These are phyloP conservation scores for Pythium vanterpoolii DNA, from an alignment of 352 stramenopile genomes.

Conservation along the genomic window DNA sequence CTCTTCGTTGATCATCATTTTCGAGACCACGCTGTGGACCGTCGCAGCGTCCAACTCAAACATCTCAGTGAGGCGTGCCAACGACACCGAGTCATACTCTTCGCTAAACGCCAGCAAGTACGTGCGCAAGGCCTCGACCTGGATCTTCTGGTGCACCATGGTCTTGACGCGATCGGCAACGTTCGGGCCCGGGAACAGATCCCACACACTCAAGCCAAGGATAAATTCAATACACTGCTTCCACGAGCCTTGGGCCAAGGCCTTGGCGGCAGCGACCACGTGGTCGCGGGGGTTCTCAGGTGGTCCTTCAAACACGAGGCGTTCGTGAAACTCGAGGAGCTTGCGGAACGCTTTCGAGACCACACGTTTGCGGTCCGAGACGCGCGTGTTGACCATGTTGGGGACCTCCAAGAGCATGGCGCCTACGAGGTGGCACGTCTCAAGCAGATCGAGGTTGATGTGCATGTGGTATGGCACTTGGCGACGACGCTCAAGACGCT, in stretches of 20 bases:
- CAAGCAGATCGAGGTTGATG: constrained; percentile 98
- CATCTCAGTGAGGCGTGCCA: constrained; percentile 94
- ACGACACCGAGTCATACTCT: constrained; percentile 96
- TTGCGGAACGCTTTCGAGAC: constrained; percentile 96
- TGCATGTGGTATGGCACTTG: constrained; percentile 99
- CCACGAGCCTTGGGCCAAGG: constrained; percentile 96
- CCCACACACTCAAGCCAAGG: constrained; percentile 92
- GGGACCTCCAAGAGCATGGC: constrained; percentile 99
- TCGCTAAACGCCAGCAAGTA: constrained; percentile 96
- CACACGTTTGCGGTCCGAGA: constrained; percentile 81
- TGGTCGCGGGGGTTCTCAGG: constrained; percentile 98
- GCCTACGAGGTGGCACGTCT: constrained; percentile 96
- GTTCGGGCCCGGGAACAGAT: constrained; percentile 91
- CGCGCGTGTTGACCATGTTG: constrained; percentile 92
- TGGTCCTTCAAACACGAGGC: constrained; percentile 95
- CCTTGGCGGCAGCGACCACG: constrained; percentile 94
- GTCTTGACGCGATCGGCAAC: constrained; percentile 79
- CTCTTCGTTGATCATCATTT: constrained; percentile 99
- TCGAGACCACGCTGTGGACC: constrained; percentile 97
- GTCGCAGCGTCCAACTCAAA: constrained; percentile 96
- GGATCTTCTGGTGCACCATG: constrained; percentile 94
- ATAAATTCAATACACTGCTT: constrained; percentile 88
- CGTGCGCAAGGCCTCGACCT: constrained; percentile 94
- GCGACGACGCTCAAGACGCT: constrained; percentile 96
- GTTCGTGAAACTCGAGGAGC: constrained; percentile 86